These are phyloP conservation scores for Lachnellula cervina DNA, from an alignment of 2,329 filamentous ascomycete genomes.

Conservation along the genomic window DNA sequence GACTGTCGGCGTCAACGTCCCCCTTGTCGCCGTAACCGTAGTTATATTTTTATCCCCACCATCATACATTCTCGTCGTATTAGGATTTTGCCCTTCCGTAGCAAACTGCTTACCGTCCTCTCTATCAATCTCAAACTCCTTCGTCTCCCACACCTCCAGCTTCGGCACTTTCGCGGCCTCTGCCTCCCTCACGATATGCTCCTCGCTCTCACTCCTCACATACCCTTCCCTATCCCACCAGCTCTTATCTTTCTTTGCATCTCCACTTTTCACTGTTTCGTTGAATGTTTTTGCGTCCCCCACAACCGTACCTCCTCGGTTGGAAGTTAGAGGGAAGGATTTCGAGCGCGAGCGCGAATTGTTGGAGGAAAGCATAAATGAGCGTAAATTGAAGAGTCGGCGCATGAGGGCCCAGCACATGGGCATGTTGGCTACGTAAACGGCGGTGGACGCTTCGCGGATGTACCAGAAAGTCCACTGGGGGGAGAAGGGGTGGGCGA, in stretches of 20 bases:
- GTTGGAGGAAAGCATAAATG: slow-evolving; percentile 15
- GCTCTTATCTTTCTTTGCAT: slow-evolving; percentile 1
- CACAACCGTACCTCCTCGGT: not conserved
- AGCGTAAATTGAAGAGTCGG: slow-evolving; percentile 33
- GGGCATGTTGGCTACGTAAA: slow-evolving; percentile 50
- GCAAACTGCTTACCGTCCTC: not conserved
- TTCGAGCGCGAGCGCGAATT: slow-evolving; percentile 8
- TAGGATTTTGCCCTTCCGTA: too few species aligned
- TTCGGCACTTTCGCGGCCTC: slow-evolving; percentile 5
- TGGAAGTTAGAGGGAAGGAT: slow-evolving; percentile 4
- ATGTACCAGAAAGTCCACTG: slow-evolving; percentile 44
- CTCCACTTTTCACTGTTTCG: not conserved
- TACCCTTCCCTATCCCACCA: slow-evolving; percentile 21
- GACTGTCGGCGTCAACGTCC: too few species aligned
- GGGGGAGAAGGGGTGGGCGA: slow-evolving; percentile 31
- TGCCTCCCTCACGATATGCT: slow-evolving; percentile 13
- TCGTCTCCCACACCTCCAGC: slow-evolving; percentile 23
- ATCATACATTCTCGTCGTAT: too few species aligned
- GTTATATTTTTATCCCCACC: too few species aligned
- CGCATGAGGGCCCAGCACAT: slow-evolving; percentile 48
- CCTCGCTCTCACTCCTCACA: slow-evolving; percentile 19
- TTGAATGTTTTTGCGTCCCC: too few species aligned
- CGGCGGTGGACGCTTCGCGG: slow-evolving; percentile 47
- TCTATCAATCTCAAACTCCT: slow-evolving; percentile 18
- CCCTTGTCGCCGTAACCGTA: too few species aligned